A percentile compares a stretch with the other conserved stretches of the same genome.
Conservation (phyloP, 495 filamentous ascomycete species). For the Neurospora hispaniola region DNA sequence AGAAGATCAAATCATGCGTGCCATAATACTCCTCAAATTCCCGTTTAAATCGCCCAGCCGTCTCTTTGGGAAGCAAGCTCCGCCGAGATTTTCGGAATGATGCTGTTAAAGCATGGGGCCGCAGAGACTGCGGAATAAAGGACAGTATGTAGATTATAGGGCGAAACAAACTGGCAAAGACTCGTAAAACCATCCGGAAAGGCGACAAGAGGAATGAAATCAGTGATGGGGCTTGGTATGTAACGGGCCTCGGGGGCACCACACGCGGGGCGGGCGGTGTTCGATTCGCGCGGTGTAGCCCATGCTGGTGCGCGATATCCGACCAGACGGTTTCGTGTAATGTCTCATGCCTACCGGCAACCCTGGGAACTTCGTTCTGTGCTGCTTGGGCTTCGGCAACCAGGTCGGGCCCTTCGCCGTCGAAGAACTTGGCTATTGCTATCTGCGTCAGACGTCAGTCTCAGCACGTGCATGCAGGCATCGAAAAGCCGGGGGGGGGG, state of each 20-base stretch:
- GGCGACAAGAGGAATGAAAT: conserved; percentile 71
- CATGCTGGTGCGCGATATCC: neutral
- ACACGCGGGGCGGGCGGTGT: conserved; percentile 67
- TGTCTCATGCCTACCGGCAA: conserved; percentile 55
- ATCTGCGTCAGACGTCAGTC: conserved; percentile 45
- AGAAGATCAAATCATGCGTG: conserved; percentile 54
- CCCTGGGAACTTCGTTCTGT: conserved; percentile 44
- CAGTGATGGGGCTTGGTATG: conserved; percentile 59
- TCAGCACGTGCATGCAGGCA: neutral
- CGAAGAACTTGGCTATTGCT: conserved; percentile 93
- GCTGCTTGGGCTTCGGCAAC: conserved; percentile 66
- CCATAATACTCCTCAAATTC: conserved; percentile 95
- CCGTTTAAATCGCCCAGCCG: conserved; percentile 74
- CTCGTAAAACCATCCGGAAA: conserved; percentile 62
- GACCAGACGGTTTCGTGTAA: conserved; percentile 48
- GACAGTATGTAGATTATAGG: conserved; percentile 68
- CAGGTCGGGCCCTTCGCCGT: conserved; percentile 79
- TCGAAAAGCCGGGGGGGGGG: neutral
- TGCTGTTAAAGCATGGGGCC: conserved; percentile 53
- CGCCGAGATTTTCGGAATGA: conserved; percentile 50
- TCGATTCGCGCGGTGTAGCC: conserved; percentile 6
- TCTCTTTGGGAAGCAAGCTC: conserved; percentile 71
- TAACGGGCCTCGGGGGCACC: conserved; percentile 57
- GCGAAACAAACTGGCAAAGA: conserved; percentile 56
- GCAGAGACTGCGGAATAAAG: conserved; percentile 31